Conservation (phyloP, 2,329 filamentous ascomycete genomes). For the Alternaria alternata region DNA sequence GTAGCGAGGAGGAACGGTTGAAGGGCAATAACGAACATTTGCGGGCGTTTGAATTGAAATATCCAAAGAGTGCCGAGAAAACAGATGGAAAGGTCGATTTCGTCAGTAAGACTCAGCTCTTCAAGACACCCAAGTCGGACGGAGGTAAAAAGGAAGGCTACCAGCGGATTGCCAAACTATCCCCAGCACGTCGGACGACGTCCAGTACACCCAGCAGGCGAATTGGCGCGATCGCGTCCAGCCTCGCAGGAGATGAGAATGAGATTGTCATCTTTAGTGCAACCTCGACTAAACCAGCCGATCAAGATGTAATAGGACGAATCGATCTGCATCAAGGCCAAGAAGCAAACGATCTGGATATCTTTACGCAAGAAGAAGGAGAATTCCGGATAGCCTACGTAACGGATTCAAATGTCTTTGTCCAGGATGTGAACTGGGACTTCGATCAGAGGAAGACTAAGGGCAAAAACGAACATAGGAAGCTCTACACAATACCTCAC, state of each 20-base stretch:
- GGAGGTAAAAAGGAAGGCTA: constrained; percentile 64
- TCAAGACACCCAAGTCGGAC: constrained; percentile 52
- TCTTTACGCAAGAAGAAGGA: constrained; percentile 68
- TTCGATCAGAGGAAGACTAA: constrained; percentile 53
- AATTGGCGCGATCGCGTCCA: constrained; percentile 80
- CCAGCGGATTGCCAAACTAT: constrained; percentile 66
- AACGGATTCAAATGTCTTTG: constrained; percentile 76
- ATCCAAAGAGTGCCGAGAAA: constrained; percentile 54
- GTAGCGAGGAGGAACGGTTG: constrained; percentile 73
- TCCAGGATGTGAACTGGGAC: constrained; percentile 66
- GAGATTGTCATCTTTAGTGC: constrained; percentile 85
- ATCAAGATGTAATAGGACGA: constrained; percentile 61
- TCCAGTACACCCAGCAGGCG: constrained; percentile 61
- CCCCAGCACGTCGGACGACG: constrained; percentile 60
- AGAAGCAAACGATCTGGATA: constrained; percentile 75
- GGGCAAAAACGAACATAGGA: constrained; percentile 37
- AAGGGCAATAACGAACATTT: constrained; percentile 86
- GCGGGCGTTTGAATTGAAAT: constrained; percentile 73
- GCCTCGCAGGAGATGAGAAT: constrained; percentile 72
- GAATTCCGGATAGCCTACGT: constrained; percentile 80
- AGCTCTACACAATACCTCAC: constrained; percentile 43
- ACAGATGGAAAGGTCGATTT: constrained; percentile 52
- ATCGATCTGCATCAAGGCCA: constrained; percentile 60
- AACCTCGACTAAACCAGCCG: constrained; percentile 59
- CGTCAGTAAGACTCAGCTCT: constrained; percentile 62